phyloP scores from a whole-genome alignment of 208 protist genomes.

The Leishmania mexicana region DNA sequence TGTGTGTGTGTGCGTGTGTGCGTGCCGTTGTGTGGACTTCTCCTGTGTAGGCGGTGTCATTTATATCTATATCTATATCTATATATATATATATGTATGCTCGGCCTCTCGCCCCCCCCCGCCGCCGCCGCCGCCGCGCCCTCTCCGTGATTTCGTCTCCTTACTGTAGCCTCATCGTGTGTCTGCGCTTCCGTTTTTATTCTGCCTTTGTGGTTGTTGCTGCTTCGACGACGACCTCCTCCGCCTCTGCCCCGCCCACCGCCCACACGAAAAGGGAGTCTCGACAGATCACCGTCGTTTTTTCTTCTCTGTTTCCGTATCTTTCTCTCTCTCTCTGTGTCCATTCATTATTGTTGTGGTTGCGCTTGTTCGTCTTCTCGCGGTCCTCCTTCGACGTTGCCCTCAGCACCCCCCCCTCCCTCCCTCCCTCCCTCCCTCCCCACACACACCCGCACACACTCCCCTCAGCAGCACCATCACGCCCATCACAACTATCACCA shows the following conservation, averaged over 20 bases:
- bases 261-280: background rate
- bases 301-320: background rate
- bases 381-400: too few species aligned
- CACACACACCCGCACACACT: too few species aligned
- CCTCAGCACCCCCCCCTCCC: too few species aligned
- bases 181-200: background rate
- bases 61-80: background rate
- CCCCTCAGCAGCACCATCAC: too few species aligned
- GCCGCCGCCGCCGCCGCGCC: too few species aligned
- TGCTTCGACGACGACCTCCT: background rate
- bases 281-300: background rate
- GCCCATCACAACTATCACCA: too few species aligned
- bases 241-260: background rate
- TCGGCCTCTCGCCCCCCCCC: background rate
- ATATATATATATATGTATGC: slow-evolving; percentile 6
- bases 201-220: background rate
- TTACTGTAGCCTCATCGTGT: background rate
- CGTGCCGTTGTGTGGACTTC: background rate
- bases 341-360: background rate
- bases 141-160: background rate
- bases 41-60: background rate
- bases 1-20: background rate
- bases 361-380: background rate
- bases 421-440: background rate
- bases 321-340: background rate